Evolutionary conservation across 805 yeast species (phyloP).

Genomic region (Kodamaea nitidulidarum): DNA sequence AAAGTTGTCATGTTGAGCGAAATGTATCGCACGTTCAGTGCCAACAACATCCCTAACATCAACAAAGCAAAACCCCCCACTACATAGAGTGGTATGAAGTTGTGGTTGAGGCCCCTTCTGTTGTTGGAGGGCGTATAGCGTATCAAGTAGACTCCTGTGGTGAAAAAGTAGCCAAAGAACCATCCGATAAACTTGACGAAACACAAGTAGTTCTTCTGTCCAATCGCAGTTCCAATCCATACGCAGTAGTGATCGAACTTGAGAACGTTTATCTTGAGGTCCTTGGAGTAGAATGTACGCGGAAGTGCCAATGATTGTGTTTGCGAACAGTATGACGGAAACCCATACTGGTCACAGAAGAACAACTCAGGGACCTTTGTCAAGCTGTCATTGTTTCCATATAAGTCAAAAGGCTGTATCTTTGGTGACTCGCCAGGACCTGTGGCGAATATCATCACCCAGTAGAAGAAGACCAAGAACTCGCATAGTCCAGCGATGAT

Average conservation of each 20-base stretch:
- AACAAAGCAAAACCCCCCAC: slow-evolving; percentile 43
- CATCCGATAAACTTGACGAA: slow-evolving; percentile 52
- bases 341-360: slow-evolving; percentile 67
- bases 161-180: slow-evolving; percentile 33
- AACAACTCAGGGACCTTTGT: slow-evolving; percentile 55
- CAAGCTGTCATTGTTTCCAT: slow-evolving; percentile 15
- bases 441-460: slow-evolving; percentile 41
- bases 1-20: slow-evolving; percentile 50
- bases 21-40: slow-evolving; percentile 45
- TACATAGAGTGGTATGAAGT: slow-evolving; percentile 46
- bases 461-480: slow-evolving; percentile 26
- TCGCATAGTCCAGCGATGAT: slow-evolving; percentile 25
- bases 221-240: slow-evolving; percentile 73
- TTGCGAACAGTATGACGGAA: slow-evolving; percentile 68
- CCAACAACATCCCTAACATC: slow-evolving; percentile 41
- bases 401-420: slow-evolving; percentile 33
- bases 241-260: slow-evolving; percentile 81
- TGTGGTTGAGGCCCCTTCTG: slow-evolving; percentile 35
- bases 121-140: slow-evolving; percentile 22
- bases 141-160: slow-evolving; percentile 21
- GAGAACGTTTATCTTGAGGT: slow-evolving; percentile 55
- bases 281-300: slow-evolving; percentile 67
- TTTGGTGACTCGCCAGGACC: slow-evolving; percentile 58
- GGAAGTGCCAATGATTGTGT: slow-evolving; percentile 65
- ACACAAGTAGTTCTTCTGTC: slow-evolving; percentile 56